phyloP scores from a whole-genome alignment of 441 rosid species.

The Aleurites moluccanus region DNA sequence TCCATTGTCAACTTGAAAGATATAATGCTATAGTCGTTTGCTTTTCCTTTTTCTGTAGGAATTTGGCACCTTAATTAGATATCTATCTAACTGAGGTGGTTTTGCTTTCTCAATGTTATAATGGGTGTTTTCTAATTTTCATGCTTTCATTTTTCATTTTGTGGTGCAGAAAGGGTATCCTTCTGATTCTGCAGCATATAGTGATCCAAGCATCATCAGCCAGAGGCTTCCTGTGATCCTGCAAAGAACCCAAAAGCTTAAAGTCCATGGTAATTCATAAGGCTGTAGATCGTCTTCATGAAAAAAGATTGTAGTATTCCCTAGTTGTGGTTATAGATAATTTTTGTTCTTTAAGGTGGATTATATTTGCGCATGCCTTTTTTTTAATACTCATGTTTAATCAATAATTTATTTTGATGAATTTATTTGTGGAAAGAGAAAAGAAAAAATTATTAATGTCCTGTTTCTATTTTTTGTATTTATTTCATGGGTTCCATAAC shows the following conservation, averaged over 20 bases:
- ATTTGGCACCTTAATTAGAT: neutral
- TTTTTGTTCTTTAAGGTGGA: slow-evolving; percentile 15
- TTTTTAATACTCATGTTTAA: neutral
- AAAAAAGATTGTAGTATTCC: slow-evolving; percentile 15
- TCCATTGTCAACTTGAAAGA: neutral
- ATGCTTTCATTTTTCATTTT: slow-evolving; percentile 19
- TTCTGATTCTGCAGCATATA: slow-evolving; percentile 64
- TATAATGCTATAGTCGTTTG: neutral
- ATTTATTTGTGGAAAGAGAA: slow-evolving; percentile 1
- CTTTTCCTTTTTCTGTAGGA: neutral
- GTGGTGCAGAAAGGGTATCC: slow-evolving; percentile 84
- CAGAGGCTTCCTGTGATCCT: slow-evolving; percentile 81
- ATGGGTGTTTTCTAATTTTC: neutral
- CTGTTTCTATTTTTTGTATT: neutral
- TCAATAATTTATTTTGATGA: slow-evolving; percentile 3
- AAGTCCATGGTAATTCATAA: slow-evolving; percentile 43
- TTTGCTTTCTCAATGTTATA: neutral
- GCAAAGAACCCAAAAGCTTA: slow-evolving; percentile 69
- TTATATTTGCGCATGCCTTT: slow-evolving; percentile 5
- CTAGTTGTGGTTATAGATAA: slow-evolving; percentile 19
- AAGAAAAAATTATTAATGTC: neutral
- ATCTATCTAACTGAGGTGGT: neutral
- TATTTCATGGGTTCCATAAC: neutral
- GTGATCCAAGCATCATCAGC: slow-evolving; percentile 82
- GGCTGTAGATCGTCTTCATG: slow-evolving; percentile 30